Evolutionary conservation across 805 yeast species (phyloP), one percentile per base, ranked within the genome.

Genomic region (Metschnikowia amazonensis): DNA sequence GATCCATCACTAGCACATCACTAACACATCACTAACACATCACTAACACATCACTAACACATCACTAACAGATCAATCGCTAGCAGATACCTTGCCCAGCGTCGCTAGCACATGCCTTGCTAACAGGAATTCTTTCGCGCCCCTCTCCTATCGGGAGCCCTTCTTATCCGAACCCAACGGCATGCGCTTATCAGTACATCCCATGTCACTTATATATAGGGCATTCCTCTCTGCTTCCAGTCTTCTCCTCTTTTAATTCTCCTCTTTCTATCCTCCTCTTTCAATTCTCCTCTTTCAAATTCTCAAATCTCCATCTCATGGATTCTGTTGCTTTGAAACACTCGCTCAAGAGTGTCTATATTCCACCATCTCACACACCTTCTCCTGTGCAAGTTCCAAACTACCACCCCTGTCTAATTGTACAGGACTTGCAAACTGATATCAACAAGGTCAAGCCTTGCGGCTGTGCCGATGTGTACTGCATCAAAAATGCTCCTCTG

Each of bases 341-440:
- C 39, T 61, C 66, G 42, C 49, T 72, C 40, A 69, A 68, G 39
- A 71, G 69, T 59, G 65, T 72, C 25, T 79, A 77, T 57, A 74
- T 79, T 46, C 83, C 84, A 3, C 65, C 71, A 6, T 34, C 50
- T 11, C 20, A 42, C 27, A 21, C 20, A 20, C 58, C 60, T 20
- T 41, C 45, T 37, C 45, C 37, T 14, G 25, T 36, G 16, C 48
- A 58, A 10, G 69, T 77, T 8, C 82, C 83, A 16, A 59, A 62
- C 30, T 77, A 76, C 58, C 83, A 77, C 47, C 84, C 84, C 3
- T 75, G 82, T 43, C 63, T 79, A 44, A 76, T 79, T 43, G 77
- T 79, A 62, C 81, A 77, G 59, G 84, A 79, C 60, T 63, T 65
- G 44, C 75, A 74, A 53, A 77, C 81, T 11, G 83, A 79, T 59